Percentiles rank a stretch among this genome's conserved stretches.
phyloP scores from a whole-genome alignment of 2,329 filamentous ascomycete species.

The Ceratocystis harringtonii region DNA sequence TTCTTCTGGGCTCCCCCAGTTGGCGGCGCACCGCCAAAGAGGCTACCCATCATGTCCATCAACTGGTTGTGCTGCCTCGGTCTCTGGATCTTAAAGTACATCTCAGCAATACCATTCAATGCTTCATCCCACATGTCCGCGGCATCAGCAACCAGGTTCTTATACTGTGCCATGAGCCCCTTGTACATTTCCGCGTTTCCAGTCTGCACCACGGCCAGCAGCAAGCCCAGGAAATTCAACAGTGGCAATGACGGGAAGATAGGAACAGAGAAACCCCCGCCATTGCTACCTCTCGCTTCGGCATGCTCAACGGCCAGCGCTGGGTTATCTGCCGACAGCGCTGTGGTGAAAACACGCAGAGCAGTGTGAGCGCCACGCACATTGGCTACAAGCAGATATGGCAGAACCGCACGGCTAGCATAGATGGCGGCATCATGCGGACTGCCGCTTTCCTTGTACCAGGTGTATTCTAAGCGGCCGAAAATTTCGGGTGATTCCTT shows the following conservation, averaged over 20 bases:
- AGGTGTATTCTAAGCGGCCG: conserved; percentile 72
- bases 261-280: conserved; percentile 51
- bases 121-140: conserved; percentile 60
- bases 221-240: conserved; percentile 79
- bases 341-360: conserved; percentile 46
- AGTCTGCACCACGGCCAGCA: conserved; percentile 71
- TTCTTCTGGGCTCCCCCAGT: conserved; percentile 21
- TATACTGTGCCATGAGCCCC: conserved; percentile 70
- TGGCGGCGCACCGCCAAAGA: conserved; percentile 56
- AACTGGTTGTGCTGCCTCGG: conserved; percentile 82
- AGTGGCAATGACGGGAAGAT: conserved; percentile 87
- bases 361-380: conserved; percentile 75
- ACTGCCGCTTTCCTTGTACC: conserved; percentile 73
- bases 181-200: conserved; percentile 65
- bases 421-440: conserved; percentile 78
- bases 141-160: conserved; percentile 59
- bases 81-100: conserved; percentile 88
- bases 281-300: conserved; percentile 33
- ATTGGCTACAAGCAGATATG: conserved; percentile 83
- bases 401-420: conserved; percentile 71
- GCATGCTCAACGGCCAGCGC: conserved; percentile 65
- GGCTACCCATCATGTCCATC: conserved; percentile 94
- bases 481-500: conserved; percentile 73
- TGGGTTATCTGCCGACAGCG: conserved; percentile 29
- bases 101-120: conserved; percentile 76